phyloP scores from a whole-genome alignment of 495 filamentous ascomycete genomes.

The Penicillium egyptiacum region DNA sequence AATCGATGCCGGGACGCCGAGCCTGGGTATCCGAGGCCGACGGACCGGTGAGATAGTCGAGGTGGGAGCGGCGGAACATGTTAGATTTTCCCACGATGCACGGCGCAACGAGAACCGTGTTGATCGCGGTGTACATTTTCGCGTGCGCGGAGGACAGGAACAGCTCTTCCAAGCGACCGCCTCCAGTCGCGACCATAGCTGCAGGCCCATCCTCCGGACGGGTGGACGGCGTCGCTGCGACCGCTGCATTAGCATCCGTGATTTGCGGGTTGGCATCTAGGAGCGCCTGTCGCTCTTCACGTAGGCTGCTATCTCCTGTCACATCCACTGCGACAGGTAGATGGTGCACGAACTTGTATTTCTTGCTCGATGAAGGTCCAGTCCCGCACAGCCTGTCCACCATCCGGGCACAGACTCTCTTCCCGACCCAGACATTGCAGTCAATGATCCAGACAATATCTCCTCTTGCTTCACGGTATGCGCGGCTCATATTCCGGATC shows the following conservation, averaged over 20 bases:
- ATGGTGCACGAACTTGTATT: conserved; percentile 95
- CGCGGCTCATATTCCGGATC: conserved; percentile 94
- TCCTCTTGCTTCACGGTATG: conserved; percentile 88
- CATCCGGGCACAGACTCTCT: conserved; percentile 77
- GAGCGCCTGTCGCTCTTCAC: conserved; percentile 45
- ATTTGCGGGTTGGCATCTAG: conserved; percentile 29
- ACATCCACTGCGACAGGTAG: conserved; percentile 83
- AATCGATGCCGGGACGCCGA: conserved; percentile 72
- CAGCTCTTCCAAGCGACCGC: conserved; percentile 88
- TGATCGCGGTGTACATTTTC: conserved; percentile 98
- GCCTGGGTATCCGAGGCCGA: conserved; percentile 30
- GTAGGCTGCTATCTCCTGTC: conserved; percentile 31
- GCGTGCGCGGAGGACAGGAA: conserved; percentile 94
- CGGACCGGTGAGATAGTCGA: conserved; percentile 71
- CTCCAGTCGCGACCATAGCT: conserved; percentile 48
- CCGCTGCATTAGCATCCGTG: conserved; percentile 4
- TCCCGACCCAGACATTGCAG: conserved; percentile 92
- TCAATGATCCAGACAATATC: conserved; percentile 95
- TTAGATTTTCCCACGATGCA: conserved; percentile 97
- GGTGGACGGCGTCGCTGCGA: conserved; percentile 9
- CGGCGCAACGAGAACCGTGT: conserved; percentile 84
- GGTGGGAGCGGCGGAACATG: conserved; percentile 94
- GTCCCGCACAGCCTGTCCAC: conserved; percentile 81
- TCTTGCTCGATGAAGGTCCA: conserved; percentile 44
- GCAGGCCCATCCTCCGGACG: conserved; percentile 27